phyloP scores from a whole-genome alignment of 2,329 filamentous ascomycete species.

The Neofusicoccum ribis region DNA sequence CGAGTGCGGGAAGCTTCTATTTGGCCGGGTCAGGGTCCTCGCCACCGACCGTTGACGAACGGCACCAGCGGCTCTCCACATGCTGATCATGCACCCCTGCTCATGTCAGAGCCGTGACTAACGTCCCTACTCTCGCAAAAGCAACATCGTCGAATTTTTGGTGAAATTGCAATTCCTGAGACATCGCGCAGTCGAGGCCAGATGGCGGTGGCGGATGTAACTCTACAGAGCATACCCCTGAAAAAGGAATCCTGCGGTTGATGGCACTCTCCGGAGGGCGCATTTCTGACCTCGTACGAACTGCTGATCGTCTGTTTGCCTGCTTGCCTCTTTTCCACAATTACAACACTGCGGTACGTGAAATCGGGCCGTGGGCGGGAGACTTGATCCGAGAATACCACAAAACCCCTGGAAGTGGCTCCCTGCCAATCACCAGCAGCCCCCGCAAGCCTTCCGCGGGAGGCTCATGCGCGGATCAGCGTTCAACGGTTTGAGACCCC shows the following conservation, averaged over 20 bases:
- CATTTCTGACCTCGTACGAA: not conserved
- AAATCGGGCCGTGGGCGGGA: not conserved
- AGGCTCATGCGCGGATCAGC: conserved; percentile 2
- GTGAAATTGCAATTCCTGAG: not conserved
- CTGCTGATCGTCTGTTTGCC: not conserved
- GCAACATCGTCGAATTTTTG: not conserved
- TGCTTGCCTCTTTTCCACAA: not conserved
- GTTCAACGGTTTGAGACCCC: conserved; percentile 11
- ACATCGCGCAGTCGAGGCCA: not conserved
- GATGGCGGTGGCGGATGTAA: not conserved
- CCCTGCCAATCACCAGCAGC: not conserved
- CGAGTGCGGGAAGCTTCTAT: not conserved
- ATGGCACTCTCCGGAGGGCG: not conserved
- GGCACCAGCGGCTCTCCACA: not conserved
- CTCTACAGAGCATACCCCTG: not conserved
- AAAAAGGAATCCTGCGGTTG: not conserved
- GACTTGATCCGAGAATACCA: not conserved
- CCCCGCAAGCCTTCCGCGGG: not conserved
- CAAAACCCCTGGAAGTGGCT: not conserved
- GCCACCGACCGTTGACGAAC: not conserved
- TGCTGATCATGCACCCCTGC: not conserved
- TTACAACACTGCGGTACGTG: not conserved
- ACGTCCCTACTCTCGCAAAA: not conserved
- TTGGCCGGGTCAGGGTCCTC: not conserved
- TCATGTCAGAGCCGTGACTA: not conserved